Conservation (phyloP, 306 rosid species). For the Cucurbita argyrosperma region DNA sequence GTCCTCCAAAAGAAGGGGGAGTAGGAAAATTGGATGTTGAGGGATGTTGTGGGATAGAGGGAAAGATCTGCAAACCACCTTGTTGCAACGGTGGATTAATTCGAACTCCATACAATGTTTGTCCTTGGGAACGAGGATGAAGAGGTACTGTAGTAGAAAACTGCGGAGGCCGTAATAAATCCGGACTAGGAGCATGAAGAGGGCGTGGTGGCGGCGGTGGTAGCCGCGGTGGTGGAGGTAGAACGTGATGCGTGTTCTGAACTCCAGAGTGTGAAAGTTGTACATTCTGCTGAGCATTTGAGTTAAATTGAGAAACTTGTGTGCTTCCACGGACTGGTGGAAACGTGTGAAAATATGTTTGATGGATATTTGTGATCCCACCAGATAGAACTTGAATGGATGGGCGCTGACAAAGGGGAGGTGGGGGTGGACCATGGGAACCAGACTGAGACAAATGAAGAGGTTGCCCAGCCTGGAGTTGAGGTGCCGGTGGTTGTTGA, state of each 20-base stretch:
- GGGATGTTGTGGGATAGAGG: slow-evolving; percentile 24
- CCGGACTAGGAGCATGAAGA: slow-evolving; percentile 17
- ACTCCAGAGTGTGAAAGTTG: slow-evolving; percentile 25
- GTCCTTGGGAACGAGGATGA: slow-evolving; percentile 34
- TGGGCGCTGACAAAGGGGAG: slow-evolving; percentile 15
- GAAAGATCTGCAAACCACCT: slow-evolving; percentile 28
- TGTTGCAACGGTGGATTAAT: slow-evolving; percentile 20
- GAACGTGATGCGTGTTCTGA: slow-evolving; percentile 18
- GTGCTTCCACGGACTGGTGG: slow-evolving; percentile 35
- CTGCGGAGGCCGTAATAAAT: slow-evolving; percentile 24
- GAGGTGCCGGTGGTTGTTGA: slow-evolving; percentile 14
- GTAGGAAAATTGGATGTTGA: slow-evolving; percentile 16
- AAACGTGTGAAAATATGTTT: slow-evolving; percentile 20
- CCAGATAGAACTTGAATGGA: slow-evolving; percentile 21
- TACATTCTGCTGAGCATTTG: slow-evolving; percentile 18
- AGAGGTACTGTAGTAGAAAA: slow-evolving; percentile 26
- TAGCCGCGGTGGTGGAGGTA: slow-evolving; percentile 2
- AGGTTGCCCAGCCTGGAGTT: slow-evolving; percentile 22
- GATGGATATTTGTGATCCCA: slow-evolving; percentile 24
- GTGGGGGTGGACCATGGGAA: slow-evolving; percentile 18
- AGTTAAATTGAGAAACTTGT: slow-evolving; percentile 14
- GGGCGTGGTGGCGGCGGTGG: slow-evolving; percentile 9
- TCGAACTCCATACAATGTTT: slow-evolving; percentile 19
- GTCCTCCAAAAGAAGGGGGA: slow-evolving; percentile 17
- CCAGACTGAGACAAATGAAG: slow-evolving; percentile 30